phyloP scores from a whole-genome alignment of 352 stramenopile species.

The Aphanomyces stellatus region DNA sequence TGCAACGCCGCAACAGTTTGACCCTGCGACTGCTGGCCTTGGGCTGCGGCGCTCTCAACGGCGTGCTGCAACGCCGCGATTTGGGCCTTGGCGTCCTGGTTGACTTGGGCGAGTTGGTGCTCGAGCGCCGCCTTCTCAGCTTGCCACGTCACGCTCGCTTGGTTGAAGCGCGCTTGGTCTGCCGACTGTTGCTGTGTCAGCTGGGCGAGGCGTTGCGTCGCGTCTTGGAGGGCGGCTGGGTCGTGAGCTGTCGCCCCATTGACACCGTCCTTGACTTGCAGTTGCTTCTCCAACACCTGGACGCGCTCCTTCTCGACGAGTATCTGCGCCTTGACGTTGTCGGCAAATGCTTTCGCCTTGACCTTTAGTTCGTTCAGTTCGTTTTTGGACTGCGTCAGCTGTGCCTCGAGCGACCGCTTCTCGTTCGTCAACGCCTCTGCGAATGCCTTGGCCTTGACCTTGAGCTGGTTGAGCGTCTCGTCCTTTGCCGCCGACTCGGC shows the following conservation, averaged over 20 bases:
- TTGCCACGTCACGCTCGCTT: not conserved
- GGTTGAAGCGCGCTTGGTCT: not conserved
- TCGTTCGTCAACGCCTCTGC: conserved; percentile 68
- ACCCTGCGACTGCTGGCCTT: conserved; percentile 24
- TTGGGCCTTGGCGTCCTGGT: not conserved
- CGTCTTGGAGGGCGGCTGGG: too few species aligned
- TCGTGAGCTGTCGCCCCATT: conserved; percentile 20
- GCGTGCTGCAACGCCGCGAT: not conserved
- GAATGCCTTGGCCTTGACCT: conserved; percentile 78
- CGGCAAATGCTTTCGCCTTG: conserved; percentile 57
- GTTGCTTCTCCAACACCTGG: conserved; percentile 36
- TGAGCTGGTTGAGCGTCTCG: conserved; percentile 70
- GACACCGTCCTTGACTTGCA: conserved; percentile 37
- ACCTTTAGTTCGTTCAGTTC: conserved; percentile 52
- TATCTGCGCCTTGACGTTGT: conserved; percentile 57
- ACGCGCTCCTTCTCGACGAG: conserved; percentile 51
- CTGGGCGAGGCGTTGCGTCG: not conserved
- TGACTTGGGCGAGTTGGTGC: not conserved
- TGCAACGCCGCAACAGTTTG: conserved; percentile 35
- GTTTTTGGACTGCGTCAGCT: conserved; percentile 48
- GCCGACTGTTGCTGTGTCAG: not conserved
- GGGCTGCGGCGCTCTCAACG: conserved; percentile 26
- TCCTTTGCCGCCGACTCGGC: conserved; percentile 61
- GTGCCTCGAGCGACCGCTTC: conserved; percentile 10
- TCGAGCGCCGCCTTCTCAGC: not conserved